These are phyloP conservation scores for Gremmenia infestans DNA, from an alignment of 2,329 filamentous ascomycete genomes.

Conservation along the genomic window DNA sequence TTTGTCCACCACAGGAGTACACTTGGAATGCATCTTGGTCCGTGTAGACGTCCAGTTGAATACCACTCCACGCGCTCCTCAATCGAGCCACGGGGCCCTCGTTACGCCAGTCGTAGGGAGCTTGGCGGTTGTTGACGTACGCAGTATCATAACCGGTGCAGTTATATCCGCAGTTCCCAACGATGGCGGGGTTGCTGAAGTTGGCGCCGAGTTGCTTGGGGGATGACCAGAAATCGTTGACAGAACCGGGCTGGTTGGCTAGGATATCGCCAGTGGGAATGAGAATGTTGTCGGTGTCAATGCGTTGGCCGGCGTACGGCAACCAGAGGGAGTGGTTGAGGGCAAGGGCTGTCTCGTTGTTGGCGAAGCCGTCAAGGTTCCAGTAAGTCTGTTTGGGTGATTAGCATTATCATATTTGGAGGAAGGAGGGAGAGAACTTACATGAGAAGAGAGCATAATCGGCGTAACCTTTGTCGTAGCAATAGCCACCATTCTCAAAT, in stretches of 20 bases:
- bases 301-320: constrained; percentile 66
- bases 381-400: constrained; percentile 61
- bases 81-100: constrained; percentile 59
- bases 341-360: constrained; percentile 59
- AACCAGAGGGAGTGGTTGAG: constrained; percentile 70
- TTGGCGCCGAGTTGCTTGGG: constrained; percentile 76
- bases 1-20: constrained; percentile 75
- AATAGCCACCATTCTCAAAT: constrained; percentile 67
- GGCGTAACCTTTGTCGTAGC: constrained; percentile 71
- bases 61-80: constrained; percentile 71
- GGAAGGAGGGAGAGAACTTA: constrained; percentile 19
- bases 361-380: constrained; percentile 77
- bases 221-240: constrained; percentile 77
- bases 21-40: constrained; percentile 88
- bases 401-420: not conserved
- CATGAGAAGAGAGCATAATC: constrained; percentile 70
- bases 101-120: constrained; percentile 59
- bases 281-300: constrained; percentile 64
- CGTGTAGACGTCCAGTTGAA: constrained; percentile 73
- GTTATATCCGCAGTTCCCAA: constrained; percentile 71
- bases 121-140: constrained; percentile 61
- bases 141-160: constrained; percentile 81
- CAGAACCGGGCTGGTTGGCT: constrained; percentile 59
- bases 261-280: constrained; percentile 73
- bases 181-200: constrained; percentile 54